Conservation (phyloP, 441 rosid species). For the Croton setiger region DNA sequence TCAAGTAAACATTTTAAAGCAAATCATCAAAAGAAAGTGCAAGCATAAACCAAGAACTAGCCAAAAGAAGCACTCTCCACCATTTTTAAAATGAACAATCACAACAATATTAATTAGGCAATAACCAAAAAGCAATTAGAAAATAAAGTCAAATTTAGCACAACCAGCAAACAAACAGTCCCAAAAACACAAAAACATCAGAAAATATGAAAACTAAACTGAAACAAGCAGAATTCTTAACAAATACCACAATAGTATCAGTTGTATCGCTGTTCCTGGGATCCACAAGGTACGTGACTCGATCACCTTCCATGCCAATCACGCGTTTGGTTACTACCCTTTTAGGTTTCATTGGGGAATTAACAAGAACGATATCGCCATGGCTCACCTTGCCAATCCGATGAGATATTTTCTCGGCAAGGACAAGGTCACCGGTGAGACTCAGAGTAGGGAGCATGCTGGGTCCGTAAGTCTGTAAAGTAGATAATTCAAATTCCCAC, state of each 20-base stretch:
- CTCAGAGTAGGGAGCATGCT: slow-evolving; percentile 73
- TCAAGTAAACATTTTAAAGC: background rate
- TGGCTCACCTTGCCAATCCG: slow-evolving; percentile 39
- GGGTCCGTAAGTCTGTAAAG: slow-evolving; percentile 53
- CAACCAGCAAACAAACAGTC: background rate
- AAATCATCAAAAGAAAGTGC: background rate
- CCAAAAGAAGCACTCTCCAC: background rate
- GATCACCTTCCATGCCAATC: slow-evolving; percentile 62
- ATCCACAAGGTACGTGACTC: slow-evolving; percentile 44
- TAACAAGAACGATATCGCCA: slow-evolving; percentile 65
- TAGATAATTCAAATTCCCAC: background rate
- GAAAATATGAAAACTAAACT: background rate
- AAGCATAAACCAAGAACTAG: background rate
- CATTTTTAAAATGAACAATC: background rate
- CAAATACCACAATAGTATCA: slow-evolving; percentile 48
- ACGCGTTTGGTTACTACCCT: slow-evolving; percentile 53
- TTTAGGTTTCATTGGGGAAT: slow-evolving; percentile 59
- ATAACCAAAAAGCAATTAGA: no score
- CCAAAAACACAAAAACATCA: background rate
- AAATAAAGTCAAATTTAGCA: background rate
- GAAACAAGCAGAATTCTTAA: background rate
- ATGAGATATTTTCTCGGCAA: slow-evolving; percentile 56
- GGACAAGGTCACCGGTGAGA: slow-evolving; percentile 41
- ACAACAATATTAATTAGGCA: background rate
- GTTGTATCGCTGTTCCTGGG: slow-evolving; percentile 36